phyloP scores from a whole-genome alignment of 202 grass and related monocot species.

The Miscanthus sacchariflorus region DNA sequence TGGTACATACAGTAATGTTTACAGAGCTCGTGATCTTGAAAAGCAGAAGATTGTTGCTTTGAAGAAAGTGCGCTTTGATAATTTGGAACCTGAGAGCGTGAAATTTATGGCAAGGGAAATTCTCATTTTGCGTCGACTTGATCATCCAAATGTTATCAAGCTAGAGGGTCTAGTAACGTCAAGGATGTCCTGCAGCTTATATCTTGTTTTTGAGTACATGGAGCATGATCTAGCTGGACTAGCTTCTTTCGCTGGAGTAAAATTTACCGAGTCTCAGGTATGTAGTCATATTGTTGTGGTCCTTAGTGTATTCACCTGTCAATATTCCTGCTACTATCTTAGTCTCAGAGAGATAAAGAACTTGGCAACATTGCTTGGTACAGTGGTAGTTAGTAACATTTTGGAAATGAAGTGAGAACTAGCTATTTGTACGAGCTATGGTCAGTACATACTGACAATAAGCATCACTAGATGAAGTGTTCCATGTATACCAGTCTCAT shows the following conservation, averaged over 20 bases:
- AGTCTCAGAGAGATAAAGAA: conserved; percentile 9
- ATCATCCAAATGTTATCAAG: conserved; percentile 99
- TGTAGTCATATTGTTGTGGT: conserved; percentile 24
- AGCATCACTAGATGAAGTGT: conserved; percentile 75
- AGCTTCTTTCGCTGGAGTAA: conserved; percentile 88
- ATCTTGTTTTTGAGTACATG: conserved; percentile 99
- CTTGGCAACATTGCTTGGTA: background rate
- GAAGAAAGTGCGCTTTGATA: conserved; percentile 99
- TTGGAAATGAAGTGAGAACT: conserved; percentile 10
- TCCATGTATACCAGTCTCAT: conserved; percentile 56
- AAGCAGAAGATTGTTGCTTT: conserved; percentile 94
- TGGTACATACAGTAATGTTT: conserved; percentile 98
- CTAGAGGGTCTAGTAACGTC: conserved; percentile 97
- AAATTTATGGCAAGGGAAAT: conserved; percentile 99
- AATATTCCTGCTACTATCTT: conserved; percentile 17
- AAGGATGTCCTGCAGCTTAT: conserved; percentile 99
- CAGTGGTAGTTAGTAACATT: background rate
- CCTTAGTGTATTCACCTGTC: conserved; percentile 12
- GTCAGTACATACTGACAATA: conserved; percentile 13
- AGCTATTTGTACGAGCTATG: conserved; percentile 9
- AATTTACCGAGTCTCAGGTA: conserved; percentile 96
- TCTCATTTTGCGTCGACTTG: conserved; percentile 92
- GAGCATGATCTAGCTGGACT: conserved; percentile 97
- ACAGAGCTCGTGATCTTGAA: conserved; percentile 91
- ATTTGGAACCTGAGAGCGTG: conserved; percentile 97